Percentiles rank a stretch among this genome's conserved stretches.
Evolutionary conservation across 352 stramenopile genomes (phyloP).

Genomic region (Peronospora belbahrii): DNA sequence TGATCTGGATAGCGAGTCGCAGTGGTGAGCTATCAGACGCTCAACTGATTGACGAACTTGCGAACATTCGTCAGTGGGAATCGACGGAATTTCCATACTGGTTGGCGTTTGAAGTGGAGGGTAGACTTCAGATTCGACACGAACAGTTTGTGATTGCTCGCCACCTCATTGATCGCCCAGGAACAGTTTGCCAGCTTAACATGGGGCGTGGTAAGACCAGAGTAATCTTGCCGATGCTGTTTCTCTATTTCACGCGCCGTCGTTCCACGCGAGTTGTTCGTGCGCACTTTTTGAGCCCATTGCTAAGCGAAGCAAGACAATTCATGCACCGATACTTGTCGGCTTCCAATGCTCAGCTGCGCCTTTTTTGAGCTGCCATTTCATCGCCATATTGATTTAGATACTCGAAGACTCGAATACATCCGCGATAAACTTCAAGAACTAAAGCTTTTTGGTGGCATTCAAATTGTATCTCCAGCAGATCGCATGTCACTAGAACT

Average conservation of each 20-base stretch:
- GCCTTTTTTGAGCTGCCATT: slow-evolving; percentile 64
- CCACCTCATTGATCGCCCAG: slow-evolving; percentile 58
- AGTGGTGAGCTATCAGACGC: slow-evolving; percentile 14
- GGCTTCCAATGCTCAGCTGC: slow-evolving; percentile 29
- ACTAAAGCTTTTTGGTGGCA: slow-evolving; percentile 29
- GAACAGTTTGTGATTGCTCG: slow-evolving; percentile 70
- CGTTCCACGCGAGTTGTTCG: slow-evolving; percentile 30
- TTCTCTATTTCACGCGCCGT: slow-evolving; percentile 52
- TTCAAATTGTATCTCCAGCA: slow-evolving; percentile 77
- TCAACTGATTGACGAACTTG: slow-evolving; percentile 50
- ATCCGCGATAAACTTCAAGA: slow-evolving; percentile 35
- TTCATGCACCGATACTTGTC: slow-evolving; percentile 60
- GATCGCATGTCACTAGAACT: slow-evolving; percentile 85
- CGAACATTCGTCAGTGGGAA: slow-evolving; percentile 39
- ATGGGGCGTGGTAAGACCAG: slow-evolving; percentile 83
- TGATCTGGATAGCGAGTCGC: slow-evolving; percentile 19
- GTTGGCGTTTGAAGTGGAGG: slow-evolving; percentile 85
- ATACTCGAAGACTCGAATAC: slow-evolving; percentile 12
- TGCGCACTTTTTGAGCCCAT: slow-evolving; percentile 48
- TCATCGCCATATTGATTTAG: slow-evolving; percentile 43
- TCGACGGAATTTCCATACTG: slow-evolving; percentile 55
- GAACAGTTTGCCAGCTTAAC: slow-evolving; percentile 78
- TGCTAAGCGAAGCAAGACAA: slow-evolving; percentile 59
- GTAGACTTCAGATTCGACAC: slow-evolving; percentile 70
- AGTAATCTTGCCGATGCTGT: slow-evolving; percentile 85